Evolutionary conservation across 1,139 yeast species (phyloP), one percentile per base, ranked within the genome.

Genomic region (Yamadazyma taylorii): DNA sequence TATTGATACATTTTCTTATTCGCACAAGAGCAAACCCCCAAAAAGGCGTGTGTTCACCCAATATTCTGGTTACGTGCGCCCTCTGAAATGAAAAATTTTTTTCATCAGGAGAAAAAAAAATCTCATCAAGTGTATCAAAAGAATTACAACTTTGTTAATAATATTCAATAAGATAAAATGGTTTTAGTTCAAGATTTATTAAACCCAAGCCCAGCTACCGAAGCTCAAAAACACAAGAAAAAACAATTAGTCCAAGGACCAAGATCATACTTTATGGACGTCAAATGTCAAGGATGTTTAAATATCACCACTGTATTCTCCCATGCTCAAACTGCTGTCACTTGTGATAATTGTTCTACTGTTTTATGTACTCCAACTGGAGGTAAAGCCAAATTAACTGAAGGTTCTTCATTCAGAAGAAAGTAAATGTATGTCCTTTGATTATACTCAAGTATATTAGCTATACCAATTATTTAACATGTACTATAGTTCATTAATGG

Each of bases 191-290:
- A 86, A 79, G 96, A 87, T 83, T 84, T 87, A 61, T 85, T 92
- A 74, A 86, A 92, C 94, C 98, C 98, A 74, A 73, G 85, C 71
- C 85, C 96, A 69, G 92, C 90, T 69, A 73, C 96, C 56, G 98
- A 92, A 82, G 90, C 88, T 64, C 84, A 81, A 75, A 84, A 90
- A 78, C 96, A 92, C 87, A 92, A 92, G 80, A 83, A 90, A 69
- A 92, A 92, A 89, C 83, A 86, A 66, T 86, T 92, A 67, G 98
- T 92, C 56, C 96, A 92, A 74, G 72, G 85, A 53, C 98, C 98
- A 75, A 88, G 97, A 81, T 90, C 97, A 50, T 92, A 79, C 84
- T 92, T 92, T 87, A 89, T 92, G 96, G 98, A 92, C 67, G 97
- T 92, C 61, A 90, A 90, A 77, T 92, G 97, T 78, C 97, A 95